These are phyloP conservation scores for Chlorella sp. DNA, from an alignment of 139 green algal genomes.

Conservation along the genomic window DNA sequence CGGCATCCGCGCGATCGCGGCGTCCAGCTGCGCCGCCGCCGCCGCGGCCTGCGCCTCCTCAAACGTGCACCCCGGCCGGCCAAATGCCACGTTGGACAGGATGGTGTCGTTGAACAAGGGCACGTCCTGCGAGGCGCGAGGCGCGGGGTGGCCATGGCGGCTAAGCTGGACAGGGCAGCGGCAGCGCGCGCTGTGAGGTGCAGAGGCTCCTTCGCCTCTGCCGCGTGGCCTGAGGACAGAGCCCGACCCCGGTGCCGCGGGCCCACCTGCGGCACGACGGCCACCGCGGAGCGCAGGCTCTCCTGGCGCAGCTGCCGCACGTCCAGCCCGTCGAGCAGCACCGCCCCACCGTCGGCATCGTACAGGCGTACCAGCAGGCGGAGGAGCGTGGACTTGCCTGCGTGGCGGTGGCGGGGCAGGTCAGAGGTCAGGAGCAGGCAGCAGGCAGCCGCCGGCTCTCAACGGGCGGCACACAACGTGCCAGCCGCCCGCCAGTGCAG, in stretches of 20 bases:
- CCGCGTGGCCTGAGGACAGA: not conserved
- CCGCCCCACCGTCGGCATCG: constrained; percentile 45
- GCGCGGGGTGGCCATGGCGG: constrained; percentile 73
- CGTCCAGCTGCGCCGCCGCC: constrained; percentile 52
- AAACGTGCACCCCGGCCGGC: constrained; percentile 56
- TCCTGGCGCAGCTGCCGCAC: constrained; percentile 60
- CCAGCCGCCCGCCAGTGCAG: too few species aligned
- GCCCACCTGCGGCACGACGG: constrained; percentile 89
- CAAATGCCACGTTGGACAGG: constrained; percentile 63
- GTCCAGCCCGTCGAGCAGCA: constrained; percentile 76
- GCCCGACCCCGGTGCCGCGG: constrained; percentile 56
- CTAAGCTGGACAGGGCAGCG: constrained; percentile 37
- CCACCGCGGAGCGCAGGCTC: constrained; percentile 69
- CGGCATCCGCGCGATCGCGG: constrained; percentile 62
- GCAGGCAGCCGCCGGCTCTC: not conserved
- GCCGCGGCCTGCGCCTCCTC: constrained; percentile 71
- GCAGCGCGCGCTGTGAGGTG: not conserved
- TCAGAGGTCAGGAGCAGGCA: not conserved
- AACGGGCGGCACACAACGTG: too few species aligned
- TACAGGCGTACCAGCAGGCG: constrained; percentile 74
- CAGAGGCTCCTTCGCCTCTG: not conserved
- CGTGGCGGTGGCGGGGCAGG: constrained; percentile 34
- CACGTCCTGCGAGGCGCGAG: constrained; percentile 58
- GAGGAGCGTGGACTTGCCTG: constrained; percentile 66
- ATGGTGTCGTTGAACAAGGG: constrained; percentile 61